Percentiles rank a stretch among this genome's conserved stretches.
phyloP scores from a whole-genome alignment of 257 asterid genomes.

The Catharanthus roseus region DNA sequence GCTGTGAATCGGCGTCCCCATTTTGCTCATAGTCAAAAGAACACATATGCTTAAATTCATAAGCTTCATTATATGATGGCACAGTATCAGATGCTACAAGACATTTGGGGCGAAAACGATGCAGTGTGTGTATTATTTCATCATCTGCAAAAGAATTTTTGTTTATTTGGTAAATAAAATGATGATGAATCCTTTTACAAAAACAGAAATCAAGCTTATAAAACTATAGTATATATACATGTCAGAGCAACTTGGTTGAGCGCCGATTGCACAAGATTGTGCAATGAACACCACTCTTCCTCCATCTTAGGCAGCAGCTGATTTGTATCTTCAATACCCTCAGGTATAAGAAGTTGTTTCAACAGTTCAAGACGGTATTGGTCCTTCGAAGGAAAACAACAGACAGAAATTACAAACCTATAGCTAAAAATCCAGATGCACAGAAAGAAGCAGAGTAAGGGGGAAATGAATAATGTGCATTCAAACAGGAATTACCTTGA shows the following conservation, averaged over 20 bases:
- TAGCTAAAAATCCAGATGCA: slow-evolving; percentile 12
- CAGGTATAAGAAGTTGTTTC: slow-evolving; percentile 38
- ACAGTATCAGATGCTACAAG: slow-evolving; percentile 38
- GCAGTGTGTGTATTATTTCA: slow-evolving; percentile 63
- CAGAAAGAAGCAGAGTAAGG: neutral
- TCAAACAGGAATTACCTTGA: slow-evolving; percentile 47
- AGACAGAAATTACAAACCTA: slow-evolving; percentile 13
- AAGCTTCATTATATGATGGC: slow-evolving; percentile 49
- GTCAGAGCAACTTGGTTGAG: slow-evolving; percentile 66
- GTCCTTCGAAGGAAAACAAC: slow-evolving; percentile 49
- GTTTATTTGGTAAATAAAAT: neutral
- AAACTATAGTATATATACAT: slow-evolving; percentile 43
- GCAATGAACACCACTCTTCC: slow-evolving; percentile 90
- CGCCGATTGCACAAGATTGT: slow-evolving; percentile 75
- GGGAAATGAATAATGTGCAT: neutral
- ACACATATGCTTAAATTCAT: slow-evolving; percentile 51
- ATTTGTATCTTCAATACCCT: slow-evolving; percentile 29
- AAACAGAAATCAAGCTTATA: slow-evolving; percentile 3
- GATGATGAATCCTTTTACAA: slow-evolving; percentile 1
- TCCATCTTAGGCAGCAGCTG: slow-evolving; percentile 37
- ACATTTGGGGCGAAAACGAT: slow-evolving; percentile 73
- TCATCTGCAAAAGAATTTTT: slow-evolving; percentile 56
- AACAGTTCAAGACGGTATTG: slow-evolving; percentile 53
- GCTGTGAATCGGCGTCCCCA: slow-evolving; percentile 31
- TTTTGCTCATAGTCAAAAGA: slow-evolving; percentile 25